Evolutionary conservation across 2,329 filamentous ascomycete genomes (phyloP).

Genomic region (Diaporthe sp.): DNA sequence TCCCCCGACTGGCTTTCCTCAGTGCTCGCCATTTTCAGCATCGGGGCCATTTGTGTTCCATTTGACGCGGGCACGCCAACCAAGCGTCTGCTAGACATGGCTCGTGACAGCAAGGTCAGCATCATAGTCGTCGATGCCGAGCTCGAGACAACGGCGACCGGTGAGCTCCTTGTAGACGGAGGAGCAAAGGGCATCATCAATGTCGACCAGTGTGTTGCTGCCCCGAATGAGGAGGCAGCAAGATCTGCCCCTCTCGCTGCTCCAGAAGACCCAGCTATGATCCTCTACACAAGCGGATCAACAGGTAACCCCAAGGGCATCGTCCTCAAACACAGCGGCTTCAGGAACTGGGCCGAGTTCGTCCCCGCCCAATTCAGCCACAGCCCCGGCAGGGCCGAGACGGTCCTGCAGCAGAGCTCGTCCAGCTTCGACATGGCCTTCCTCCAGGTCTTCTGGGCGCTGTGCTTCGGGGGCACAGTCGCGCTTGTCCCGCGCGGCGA

Average conservation of each 20-base stretch:
- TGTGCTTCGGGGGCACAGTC: constrained; percentile 47
- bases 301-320: constrained; percentile 55
- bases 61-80: constrained; percentile 9
- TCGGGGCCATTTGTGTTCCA: constrained; percentile 56
- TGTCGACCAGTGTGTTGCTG: not conserved
- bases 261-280: not conserved
- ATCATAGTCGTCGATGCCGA: constrained; percentile 39
- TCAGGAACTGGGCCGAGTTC: constrained; percentile 32
- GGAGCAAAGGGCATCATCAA: not conserved
- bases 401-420: constrained; percentile 51
- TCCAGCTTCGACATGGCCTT: constrained; percentile 56
- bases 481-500: constrained; percentile 43
- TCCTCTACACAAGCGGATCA: not conserved
- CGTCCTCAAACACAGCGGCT: constrained; percentile 46
- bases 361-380: constrained; percentile 4
- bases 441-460: constrained; percentile 45
- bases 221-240: not conserved
- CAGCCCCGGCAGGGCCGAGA: constrained; percentile 43
- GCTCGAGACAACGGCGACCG: not conserved
- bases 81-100: constrained; percentile 41
- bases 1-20: constrained; percentile 5
- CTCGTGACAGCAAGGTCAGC: constrained; percentile 46
- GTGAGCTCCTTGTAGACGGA: not conserved
- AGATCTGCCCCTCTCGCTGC: not conserved
- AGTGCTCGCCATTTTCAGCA: constrained; percentile 54